Conservation (phyloP, 2,329 filamentous ascomycete genomes). For the Aspergillus texensis region DNA sequence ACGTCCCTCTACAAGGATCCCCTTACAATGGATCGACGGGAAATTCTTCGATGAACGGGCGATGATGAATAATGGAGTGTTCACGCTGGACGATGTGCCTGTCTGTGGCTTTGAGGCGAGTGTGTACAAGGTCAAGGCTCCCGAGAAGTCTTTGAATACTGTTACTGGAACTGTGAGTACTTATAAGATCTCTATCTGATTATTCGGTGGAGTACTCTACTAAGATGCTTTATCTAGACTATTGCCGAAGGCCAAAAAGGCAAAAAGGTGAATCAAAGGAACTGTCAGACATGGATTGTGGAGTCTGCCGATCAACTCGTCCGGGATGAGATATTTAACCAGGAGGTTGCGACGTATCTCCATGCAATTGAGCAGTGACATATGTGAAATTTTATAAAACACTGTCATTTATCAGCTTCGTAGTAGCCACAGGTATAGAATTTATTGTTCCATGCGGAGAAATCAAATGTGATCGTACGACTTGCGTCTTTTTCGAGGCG, state of each 20-base stretch:
- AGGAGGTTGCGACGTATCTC: constrained; percentile 29
- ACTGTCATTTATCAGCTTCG: not conserved
- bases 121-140: constrained; percentile 16
- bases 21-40: constrained; percentile 35
- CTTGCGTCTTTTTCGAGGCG: not conserved
- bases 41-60: constrained; percentile 24
- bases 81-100: constrained; percentile 23
- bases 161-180: constrained; percentile 10
- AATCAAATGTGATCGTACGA: not conserved
- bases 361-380: constrained; percentile 26
- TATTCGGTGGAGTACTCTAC: not conserved
- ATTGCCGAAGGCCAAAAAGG: not conserved
- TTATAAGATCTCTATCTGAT: not conserved
- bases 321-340: constrained; percentile 29
- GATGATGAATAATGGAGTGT: constrained; percentile 30
- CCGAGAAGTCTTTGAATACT: constrained; percentile 20
- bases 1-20: constrained; percentile 25
- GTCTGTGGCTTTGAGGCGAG: constrained; percentile 32
- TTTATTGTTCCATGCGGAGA: not conserved
- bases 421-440: no score
- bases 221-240: not conserved
- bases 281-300: constrained; percentile 44
- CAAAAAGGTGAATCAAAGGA: constrained; percentile 29
- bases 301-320: constrained; percentile 36
- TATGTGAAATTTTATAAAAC: not conserved